A percentile compares a stretch with the other conserved stretches of the same genome.
phyloP scores from a whole-genome alignment of 805 yeast species.

The Lipomyces spencermartinsiae region DNA sequence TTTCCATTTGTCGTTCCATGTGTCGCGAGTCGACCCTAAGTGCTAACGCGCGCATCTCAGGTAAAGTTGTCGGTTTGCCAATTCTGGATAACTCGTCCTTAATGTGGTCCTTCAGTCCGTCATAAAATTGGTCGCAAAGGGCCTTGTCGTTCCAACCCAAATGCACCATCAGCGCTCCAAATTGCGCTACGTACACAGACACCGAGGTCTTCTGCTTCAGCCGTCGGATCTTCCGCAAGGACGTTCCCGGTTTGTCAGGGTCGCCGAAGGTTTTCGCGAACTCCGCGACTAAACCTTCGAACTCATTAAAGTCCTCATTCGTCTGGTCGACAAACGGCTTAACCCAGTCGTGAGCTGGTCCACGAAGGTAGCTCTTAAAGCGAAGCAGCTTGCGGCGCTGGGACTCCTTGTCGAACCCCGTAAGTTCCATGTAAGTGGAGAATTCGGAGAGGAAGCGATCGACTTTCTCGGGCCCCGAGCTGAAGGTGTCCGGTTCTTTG shows the following conservation, averaged over 20 bases:
- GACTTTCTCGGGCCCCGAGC: not conserved
- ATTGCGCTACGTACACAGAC: not conserved
- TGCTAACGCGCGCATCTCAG: not conserved
- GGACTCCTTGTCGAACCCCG: not conserved
- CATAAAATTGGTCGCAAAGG: conserved; percentile 1
- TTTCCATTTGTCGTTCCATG: conserved; percentile 5
- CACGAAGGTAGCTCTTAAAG: conserved; percentile 7
- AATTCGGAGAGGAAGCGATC: conserved; percentile 2
- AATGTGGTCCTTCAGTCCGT: not conserved
- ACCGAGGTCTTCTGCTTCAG: conserved; percentile 3
- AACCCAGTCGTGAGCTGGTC: not conserved
- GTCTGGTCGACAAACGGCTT: not conserved
- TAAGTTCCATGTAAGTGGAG: not conserved
- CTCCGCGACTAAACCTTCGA: too few relatives aligned
- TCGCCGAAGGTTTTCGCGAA: not conserved
- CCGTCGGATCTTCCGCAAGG: not conserved
- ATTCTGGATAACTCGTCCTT: conserved; percentile 4
- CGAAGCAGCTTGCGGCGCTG: not conserved
- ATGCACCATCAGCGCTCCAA: not conserved
- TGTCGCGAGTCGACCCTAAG: not conserved
- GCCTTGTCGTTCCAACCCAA: not conserved
- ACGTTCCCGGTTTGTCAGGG: not conserved
- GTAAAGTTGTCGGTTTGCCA: not conserved
- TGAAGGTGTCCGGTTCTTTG: not conserved
- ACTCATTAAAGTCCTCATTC: not conserved